Percentiles rank a stretch among this genome's conserved stretches.
phyloP scores from a whole-genome alignment of 768 basidiomycete genomes.

The Boletales sp. region DNA sequence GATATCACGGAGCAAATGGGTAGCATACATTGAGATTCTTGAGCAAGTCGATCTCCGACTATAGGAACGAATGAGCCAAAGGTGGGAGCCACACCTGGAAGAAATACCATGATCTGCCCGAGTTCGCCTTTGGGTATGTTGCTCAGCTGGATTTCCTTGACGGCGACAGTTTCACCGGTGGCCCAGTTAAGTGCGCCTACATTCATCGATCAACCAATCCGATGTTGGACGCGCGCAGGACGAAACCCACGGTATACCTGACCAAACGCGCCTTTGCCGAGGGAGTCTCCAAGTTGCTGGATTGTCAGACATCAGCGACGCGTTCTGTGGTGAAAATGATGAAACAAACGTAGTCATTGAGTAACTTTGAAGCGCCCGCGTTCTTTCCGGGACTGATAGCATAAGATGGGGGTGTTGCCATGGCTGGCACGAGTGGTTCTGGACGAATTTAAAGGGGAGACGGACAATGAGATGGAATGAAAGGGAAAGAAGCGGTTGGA shows the following conservation, averaged over 20 bases:
- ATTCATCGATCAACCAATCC: slow-evolving; percentile 59
- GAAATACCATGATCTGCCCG: slow-evolving; percentile 89
- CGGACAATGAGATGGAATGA: background rate
- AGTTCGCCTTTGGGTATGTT: slow-evolving; percentile 93
- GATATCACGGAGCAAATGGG: background rate
- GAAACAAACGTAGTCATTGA: slow-evolving; percentile 60
- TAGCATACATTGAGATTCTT: slow-evolving; percentile 88
- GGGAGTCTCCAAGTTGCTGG: slow-evolving; percentile 92
- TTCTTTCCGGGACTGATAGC: slow-evolving; percentile 21
- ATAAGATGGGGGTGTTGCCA: slow-evolving; percentile 21
- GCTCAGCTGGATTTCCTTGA: slow-evolving; percentile 95
- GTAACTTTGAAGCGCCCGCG: slow-evolving; percentile 45
- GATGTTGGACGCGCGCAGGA: slow-evolving; percentile 37
- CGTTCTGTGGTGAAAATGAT: background rate
- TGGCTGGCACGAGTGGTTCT: background rate
- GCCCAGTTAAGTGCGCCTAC: slow-evolving; percentile 89
- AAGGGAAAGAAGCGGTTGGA: slow-evolving; percentile 9
- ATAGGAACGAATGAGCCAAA: slow-evolving; percentile 8
- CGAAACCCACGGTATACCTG: slow-evolving; percentile 85
- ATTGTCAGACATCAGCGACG: slow-evolving; percentile 7
- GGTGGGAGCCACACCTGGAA: background rate
- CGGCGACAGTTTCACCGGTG: slow-evolving; percentile 96
- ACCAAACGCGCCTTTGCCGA: slow-evolving; percentile 97
- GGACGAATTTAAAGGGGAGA: background rate
- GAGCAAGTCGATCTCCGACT: slow-evolving; percentile 96